Evolutionary conservation across 331 rosid species (phyloP).

Genomic region (Dryas integrifolia): DNA sequence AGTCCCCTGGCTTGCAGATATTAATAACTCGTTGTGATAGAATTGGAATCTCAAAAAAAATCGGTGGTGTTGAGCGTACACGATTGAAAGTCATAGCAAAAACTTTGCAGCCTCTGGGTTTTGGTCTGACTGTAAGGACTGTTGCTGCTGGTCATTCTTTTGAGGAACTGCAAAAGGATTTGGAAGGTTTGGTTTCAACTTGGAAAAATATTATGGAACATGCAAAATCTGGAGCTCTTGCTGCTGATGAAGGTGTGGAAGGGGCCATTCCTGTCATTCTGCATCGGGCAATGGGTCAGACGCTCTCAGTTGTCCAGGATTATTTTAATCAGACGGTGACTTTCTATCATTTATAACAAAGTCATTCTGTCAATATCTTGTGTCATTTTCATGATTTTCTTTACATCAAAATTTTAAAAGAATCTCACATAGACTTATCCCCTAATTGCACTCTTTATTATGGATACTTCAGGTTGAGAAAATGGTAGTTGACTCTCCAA

Average conservation of each 20-base stretch:
- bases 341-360: conserved; percentile 15
- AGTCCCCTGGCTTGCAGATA: conserved; percentile 57
- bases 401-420: background rate
- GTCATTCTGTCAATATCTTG: conserved; percentile 10
- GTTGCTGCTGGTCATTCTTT: conserved; percentile 91
- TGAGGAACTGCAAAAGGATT: conserved; percentile 87
- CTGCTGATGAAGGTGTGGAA: conserved; percentile 96
- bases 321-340: conserved; percentile 76
- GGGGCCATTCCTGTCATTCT: conserved; percentile 90
- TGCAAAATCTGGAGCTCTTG: conserved; percentile 91
- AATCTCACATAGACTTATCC: conserved; percentile 13
- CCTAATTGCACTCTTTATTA: conserved; percentile 30
- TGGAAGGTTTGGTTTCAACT: conserved; percentile 74
- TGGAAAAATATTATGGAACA: conserved; percentile 85
- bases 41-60: conserved; percentile 86
- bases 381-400: conserved; percentile 1
- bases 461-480: conserved; percentile 61
- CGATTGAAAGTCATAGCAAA: conserved; percentile 88
- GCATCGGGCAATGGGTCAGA: conserved; percentile 94
- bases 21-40: conserved; percentile 61
- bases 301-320: conserved; percentile 97
- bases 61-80: conserved; percentile 77
- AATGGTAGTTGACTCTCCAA: conserved; percentile 90
- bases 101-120: conserved; percentile 90
- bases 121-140: conserved; percentile 92